phyloP scores from a whole-genome alignment of 1,139 yeast genomes.

The Saccharomyces pastorianus region DNA sequence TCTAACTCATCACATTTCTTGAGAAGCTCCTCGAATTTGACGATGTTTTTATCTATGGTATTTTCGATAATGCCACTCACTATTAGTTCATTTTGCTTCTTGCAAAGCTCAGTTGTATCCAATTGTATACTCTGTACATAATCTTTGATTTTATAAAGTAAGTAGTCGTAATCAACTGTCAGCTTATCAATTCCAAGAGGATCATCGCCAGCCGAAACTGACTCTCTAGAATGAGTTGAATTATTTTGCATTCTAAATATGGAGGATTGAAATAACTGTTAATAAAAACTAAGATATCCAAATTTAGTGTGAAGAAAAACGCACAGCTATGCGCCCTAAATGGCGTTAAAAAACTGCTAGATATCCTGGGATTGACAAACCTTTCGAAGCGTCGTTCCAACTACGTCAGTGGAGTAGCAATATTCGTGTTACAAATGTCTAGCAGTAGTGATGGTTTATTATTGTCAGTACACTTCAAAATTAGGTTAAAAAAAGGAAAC shows the following conservation, averaged over 20 bases:
- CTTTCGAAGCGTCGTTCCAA: too few relatives aligned
- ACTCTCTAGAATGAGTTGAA: not conserved
- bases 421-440: too few relatives aligned
- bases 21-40: conserved; percentile 38
- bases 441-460: too few relatives aligned
- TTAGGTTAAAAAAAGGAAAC: too few relatives aligned
- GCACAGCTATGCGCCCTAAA: not conserved
- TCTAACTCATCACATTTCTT: conserved; percentile 51
- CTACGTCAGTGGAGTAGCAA: too few relatives aligned
- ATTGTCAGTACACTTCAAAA: too few relatives aligned
- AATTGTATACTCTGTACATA: conserved; percentile 37
- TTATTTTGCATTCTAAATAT: not conserved
- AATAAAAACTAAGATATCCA: not conserved
- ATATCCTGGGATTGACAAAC: too few relatives aligned
- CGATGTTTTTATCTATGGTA: conserved; percentile 40
- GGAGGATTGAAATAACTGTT: not conserved
- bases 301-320: not conserved
- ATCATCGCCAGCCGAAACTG: conserved; percentile 37
- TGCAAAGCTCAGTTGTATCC: conserved; percentile 33
- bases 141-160: conserved; percentile 53
- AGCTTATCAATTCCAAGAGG: conserved; percentile 55
- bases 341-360: too few relatives aligned
- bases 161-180: conserved; percentile 54
- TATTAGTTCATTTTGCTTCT: conserved; percentile 26
- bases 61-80: conserved; percentile 33